Base-by-base conservation (phyloP, 2,329 filamentous ascomycete species). In the Aspergillus spinulosporus region DNA sequence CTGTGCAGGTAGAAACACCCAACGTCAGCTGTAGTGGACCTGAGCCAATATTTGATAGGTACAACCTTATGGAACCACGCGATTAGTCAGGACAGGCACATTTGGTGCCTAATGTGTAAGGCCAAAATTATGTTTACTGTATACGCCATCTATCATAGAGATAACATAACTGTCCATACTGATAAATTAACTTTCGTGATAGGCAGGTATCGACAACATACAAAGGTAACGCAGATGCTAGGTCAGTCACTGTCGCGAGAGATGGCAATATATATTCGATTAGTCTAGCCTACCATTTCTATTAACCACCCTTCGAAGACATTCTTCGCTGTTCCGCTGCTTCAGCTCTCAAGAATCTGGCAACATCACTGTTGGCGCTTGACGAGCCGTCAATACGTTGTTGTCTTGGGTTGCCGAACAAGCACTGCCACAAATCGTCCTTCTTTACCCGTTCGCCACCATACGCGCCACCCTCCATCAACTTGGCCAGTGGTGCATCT, bases 391-490 rank as follows among this genome's bases (percentile, higher is more conserved):
- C 55, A 36, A 44, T 54, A 11, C n/a, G 37, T 39, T 43, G 55
- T 67, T 56, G 56, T 57, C 71, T 73, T 36, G 69, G 68, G 12
- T 80, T 79, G 0, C 89, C 89, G 78, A 97, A 97, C 1, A 97
- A 76, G 72, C 93, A 97, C 60, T 85, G 84, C 93, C 92, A 97
- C 43, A 97, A 69, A 70, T 97, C 93, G 9, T 85, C 82, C 60
- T 88, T 83, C 44, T 84, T 81, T 2, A 97, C 89, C 55, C 89
- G 78, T 73, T 97, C 94, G 0, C 93, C 93, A 0, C 87, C 87
- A 1, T 83, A 81, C 54, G 83, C 84, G 28, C 86, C 84, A 62
- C 87, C 87, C 39, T 82, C 84, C 74, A 97, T 84, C 55, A 97
- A 72, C 62, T 84, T 87, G 0, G 83, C 82, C 36, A 95, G 73